Evolutionary conservation across 331 rosid species (phyloP).

Genomic region (Acacia concinna): DNA sequence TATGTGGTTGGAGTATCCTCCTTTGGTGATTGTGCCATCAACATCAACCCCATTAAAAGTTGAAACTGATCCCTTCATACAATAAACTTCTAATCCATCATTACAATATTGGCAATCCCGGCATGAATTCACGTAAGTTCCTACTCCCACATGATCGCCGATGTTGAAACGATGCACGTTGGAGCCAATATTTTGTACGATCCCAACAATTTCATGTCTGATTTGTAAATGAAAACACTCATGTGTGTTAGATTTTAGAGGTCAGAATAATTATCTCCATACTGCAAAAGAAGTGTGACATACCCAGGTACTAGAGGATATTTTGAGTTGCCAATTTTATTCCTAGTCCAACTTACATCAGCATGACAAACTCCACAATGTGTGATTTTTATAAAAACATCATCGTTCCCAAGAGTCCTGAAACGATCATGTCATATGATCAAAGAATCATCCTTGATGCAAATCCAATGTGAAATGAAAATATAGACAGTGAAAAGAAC

Average conservation of each 20-base stretch:
- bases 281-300: constrained; percentile 14
- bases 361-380: constrained; percentile 91
- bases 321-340: constrained; percentile 51
- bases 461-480: not conserved
- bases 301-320: constrained; percentile 86
- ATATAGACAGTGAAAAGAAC: not conserved
- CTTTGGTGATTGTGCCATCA: constrained; percentile 78
- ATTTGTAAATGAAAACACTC: not conserved
- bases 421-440: constrained; percentile 26
- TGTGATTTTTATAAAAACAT: constrained; percentile 68
- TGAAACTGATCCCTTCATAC: constrained; percentile 45
- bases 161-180: constrained; percentile 55
- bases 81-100: constrained; percentile 51
- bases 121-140: constrained; percentile 78
- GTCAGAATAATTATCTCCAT: not conserved
- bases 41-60: constrained; percentile 64
- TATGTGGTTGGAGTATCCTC: constrained; percentile 74
- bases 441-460: not conserved
- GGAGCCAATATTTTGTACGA: constrained; percentile 67
- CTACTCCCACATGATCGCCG: constrained; percentile 81
- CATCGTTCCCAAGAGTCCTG: constrained; percentile 64
- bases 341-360: constrained; percentile 64
- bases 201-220: constrained; percentile 84
- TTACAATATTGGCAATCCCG: constrained; percentile 62
- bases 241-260: not conserved